A percentile compares a stretch with the other conserved stretches of the same genome.
Conservation (phyloP, 2,329 filamentous ascomycete genomes). For the Ceratocystis eucalypticola region DNA sequence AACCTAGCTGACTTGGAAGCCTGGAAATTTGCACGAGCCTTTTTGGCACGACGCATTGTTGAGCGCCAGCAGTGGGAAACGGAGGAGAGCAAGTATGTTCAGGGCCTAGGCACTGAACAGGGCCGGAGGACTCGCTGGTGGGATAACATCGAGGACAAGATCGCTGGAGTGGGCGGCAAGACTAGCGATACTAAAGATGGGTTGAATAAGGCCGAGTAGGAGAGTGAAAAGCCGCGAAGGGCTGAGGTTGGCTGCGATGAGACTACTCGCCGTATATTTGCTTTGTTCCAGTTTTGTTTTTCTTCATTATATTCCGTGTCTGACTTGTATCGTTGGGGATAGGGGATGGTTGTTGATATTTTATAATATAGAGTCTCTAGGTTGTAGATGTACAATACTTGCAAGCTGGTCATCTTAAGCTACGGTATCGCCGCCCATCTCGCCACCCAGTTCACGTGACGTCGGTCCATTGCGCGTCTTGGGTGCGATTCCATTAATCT, state of each 20-base stretch:
- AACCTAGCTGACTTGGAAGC: conserved; percentile 61
- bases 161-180: conserved; percentile 14
- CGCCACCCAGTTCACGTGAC: conserved; percentile 43
- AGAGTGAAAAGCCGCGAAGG: background rate
- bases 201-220: background rate
- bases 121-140: conserved; percentile 29
- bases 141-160: conserved; percentile 23
- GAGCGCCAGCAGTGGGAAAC: conserved; percentile 58
- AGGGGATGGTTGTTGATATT: background rate
- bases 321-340: background rate
- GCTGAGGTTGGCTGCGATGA: background rate
- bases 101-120: conserved; percentile 43
- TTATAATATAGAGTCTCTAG: background rate
- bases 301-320: background rate
- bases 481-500: conserved; percentile 10
- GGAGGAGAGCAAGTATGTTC: conserved; percentile 51
- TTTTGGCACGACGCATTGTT: conserved; percentile 45
- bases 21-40: conserved; percentile 62
- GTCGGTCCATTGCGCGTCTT: conserved; percentile 33
- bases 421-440: conserved; percentile 48
- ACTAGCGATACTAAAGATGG: background rate
- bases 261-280: background rate
- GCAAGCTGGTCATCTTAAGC: background rate
- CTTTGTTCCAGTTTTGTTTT: background rate
- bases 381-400: background rate